These are phyloP conservation scores for Hypoxylon perforatum DNA, from an alignment of 495 filamentous ascomycete genomes.

Conservation along the genomic window DNA sequence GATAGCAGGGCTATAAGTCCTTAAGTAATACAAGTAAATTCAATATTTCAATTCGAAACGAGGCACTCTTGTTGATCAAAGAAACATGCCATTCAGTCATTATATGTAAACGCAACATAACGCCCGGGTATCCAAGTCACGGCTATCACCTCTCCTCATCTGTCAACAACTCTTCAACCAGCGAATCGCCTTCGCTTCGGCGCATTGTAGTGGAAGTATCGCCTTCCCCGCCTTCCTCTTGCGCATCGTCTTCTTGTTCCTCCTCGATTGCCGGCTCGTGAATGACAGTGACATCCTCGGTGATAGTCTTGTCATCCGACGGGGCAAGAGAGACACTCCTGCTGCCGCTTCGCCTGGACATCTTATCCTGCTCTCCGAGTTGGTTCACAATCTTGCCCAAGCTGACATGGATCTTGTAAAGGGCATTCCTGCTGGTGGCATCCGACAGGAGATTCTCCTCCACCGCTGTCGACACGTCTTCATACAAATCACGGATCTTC, in stretches of 20 bases:
- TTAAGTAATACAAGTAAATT: no score
- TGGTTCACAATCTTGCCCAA: slow-evolving; percentile 70
- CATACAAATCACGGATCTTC: slow-evolving; percentile 62
- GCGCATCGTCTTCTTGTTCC: slow-evolving; percentile 47
- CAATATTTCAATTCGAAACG: neutral
- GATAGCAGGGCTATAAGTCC: no score
- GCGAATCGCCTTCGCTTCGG: slow-evolving; percentile 41
- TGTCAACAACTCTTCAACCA: slow-evolving; percentile 58
- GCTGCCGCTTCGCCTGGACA: slow-evolving; percentile 52
- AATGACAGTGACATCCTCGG: slow-evolving; percentile 44
- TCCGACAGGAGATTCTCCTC: slow-evolving; percentile 75
- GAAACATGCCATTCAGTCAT: slow-evolving; percentile 22
- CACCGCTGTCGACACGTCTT: slow-evolving; percentile 72
- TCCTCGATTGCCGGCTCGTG: slow-evolving; percentile 51
- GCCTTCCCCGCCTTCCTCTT: slow-evolving; percentile 42
- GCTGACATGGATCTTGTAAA: slow-evolving; percentile 80
- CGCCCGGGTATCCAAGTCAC: slow-evolving; percentile 6
- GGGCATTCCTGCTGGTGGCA: slow-evolving; percentile 75
- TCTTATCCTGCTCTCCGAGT: slow-evolving; percentile 54
- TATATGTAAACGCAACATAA: slow-evolving; percentile 11
- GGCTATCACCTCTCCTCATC: slow-evolving; percentile 52
- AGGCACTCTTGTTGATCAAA: neutral
- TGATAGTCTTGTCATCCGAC: slow-evolving; percentile 36
- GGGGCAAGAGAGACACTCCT: slow-evolving; percentile 45
- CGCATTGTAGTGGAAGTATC: slow-evolving; percentile 17